Evolutionary conservation across 129 eudicot genomes (phyloP).

Genomic region (Centella asiatica): DNA sequence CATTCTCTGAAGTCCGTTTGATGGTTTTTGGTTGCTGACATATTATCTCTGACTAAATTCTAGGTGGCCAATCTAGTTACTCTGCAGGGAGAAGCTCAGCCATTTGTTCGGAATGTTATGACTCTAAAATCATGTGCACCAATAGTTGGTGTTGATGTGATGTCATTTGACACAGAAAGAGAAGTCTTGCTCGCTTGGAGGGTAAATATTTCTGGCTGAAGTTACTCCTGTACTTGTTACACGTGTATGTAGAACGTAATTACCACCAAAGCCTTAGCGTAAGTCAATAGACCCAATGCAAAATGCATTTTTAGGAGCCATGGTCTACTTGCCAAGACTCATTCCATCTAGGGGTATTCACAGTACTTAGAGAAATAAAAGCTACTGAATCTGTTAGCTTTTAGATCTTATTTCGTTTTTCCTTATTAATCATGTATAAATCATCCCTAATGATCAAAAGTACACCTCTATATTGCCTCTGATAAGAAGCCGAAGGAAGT

Average conservation of each 20-base stretch:
- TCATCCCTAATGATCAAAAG: not conserved
- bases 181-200: conserved; percentile 93
- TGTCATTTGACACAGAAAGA: conserved; percentile 93
- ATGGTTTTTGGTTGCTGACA: conserved; percentile 22
- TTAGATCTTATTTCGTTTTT: not conserved
- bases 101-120: conserved; percentile 88
- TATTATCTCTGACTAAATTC: conserved; percentile 3
- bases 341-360: no score
- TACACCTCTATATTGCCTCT: not conserved
- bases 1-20: conserved; percentile 1
- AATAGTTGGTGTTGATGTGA: conserved; percentile 92
- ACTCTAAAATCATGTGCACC: conserved; percentile 91
- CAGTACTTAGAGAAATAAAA: no score
- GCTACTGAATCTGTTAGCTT: not conserved
- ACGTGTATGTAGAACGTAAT: not conserved
- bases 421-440: not conserved
- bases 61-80: conserved; percentile 95
- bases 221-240: conserved; percentile 3
- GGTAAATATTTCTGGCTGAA: conserved; percentile 34
- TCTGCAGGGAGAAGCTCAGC: conserved; percentile 82
- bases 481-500: not conserved
- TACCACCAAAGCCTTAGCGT: not conserved
- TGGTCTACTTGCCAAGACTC: no score
- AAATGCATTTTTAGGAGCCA: no score
- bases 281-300: not conserved